Base-by-base conservation (phyloP, 2,329 filamentous ascomycete genomes). In the Xylariomycetidae sp. region DNA sequence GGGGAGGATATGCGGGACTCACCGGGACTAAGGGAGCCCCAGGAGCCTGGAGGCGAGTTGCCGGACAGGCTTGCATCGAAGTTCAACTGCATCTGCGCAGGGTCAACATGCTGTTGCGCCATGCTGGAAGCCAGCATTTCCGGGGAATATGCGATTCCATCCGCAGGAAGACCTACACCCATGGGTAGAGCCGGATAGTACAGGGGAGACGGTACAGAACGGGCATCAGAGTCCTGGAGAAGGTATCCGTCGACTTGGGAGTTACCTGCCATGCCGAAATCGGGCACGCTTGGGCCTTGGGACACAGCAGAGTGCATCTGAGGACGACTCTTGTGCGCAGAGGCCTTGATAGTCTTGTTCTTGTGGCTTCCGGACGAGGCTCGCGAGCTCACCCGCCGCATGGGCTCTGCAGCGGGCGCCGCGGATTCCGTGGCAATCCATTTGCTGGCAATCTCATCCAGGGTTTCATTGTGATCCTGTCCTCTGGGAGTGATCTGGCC, bases 401-500 rank as follows among this genome's bases (percentile, higher is more conserved):
- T 69, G 35, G 64, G 59, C 51, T 65, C 61, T 20, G 61, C 45
- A 40, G 58, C 54, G 32, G 53, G 47, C 46, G 57, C 54, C 45
- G 57, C 46, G 36, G 56, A 60, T 48, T 52, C 54, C 39, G 53
- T 33, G 42, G 49, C 45, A 37, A 60, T 61, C 72, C 73, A 76
- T 52, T 68, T 62, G 56, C 59, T 59, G 38, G 62, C 58, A 40
- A 64, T 56, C 38, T 67, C 63, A 56, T 73, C 69, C 49, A 63
- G 49, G 46, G 59, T 48, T 42, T 71, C 65, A 55, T 55, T 50
- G 38, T 66, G 63, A 50, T 68, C 63, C 59, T 68, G 52, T 53
- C 52, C 68, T 65, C 65, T 62, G 50, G 72, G 68, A 37, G 70
- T 73, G 53, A 66, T 67, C 44, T 74, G 69, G 54, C 68, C 70